Base-by-base conservation (phyloP, 1,284 basidiomycete genomes). In the Ustilago trichophora region DNA sequence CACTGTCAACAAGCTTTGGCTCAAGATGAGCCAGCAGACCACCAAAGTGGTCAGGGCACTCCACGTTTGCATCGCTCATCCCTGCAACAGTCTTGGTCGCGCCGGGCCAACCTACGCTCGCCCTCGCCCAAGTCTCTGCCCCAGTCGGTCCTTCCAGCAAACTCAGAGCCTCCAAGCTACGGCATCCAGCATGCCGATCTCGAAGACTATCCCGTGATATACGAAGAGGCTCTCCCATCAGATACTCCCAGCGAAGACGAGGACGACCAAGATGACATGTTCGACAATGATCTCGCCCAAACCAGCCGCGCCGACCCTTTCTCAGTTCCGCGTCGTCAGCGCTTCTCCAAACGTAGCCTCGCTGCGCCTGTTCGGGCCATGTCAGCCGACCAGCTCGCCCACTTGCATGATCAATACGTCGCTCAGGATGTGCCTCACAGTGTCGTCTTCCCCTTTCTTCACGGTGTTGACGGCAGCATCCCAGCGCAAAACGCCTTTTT, bases 391-490 rank as follows among this genome's bases (percentile, higher is more conserved):
- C 77, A 80, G 55, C 66, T 78, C 6, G 69, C 68, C 10, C 37
- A 49, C 12, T 25, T 80, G 34, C 67, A 77, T 27, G 53, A 66
- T 10, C 38, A 65, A 19, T 79, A 79, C 31, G 55, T 58, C 3
- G 31, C 44, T 3, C 60, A 67, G 19, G 78, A 80, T 21, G 76
- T 78, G 21, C 77, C 76, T 15, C 75, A 76, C 40, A 35, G 43
- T 34, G 63, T 75, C 50, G 69, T 80, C 38, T 80, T 80, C 27
- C 78, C 78, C 40, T 80, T 73, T 40, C 55, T 80, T 15, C 78
- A 80, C 46, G 78, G 78, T 32, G 76, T 77, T 34, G 76, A 78
- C 41, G 73, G 73, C 33, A 69, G 66, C 48, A 74, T 67, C 34
- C 44, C 59, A 10, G 68, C 63, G 4, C 78, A 80, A 22, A 79